phyloP scores from a whole-genome alignment of 108 stramenopile species.

The Pseudonitzschia delicatissima region DNA sequence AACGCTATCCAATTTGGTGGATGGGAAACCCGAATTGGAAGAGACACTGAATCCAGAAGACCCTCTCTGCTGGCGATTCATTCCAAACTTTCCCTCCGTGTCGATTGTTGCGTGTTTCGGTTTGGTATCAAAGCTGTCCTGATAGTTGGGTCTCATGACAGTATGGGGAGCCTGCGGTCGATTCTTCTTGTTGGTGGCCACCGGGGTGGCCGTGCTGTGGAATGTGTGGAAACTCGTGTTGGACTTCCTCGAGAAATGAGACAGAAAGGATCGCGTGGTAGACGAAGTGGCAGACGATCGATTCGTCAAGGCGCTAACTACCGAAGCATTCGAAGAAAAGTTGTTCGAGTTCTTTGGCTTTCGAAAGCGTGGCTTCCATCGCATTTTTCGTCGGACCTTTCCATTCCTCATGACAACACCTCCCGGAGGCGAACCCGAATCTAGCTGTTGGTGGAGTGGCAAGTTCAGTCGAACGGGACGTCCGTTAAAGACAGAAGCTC shows the following conservation, averaged over 20 bases:
- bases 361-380: slow-evolving; percentile 43
- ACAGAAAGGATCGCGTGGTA: slow-evolving; percentile 19
- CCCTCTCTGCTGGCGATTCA: neutral
- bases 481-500: neutral
- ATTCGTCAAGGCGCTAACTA: slow-evolving; percentile 12
- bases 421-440: neutral
- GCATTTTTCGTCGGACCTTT: slow-evolving; percentile 41
- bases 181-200: slow-evolving; percentile 21
- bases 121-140: slow-evolving; percentile 28
- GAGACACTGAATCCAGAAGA: neutral
- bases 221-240: slow-evolving; percentile 38
- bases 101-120: slow-evolving; percentile 15
- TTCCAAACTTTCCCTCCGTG: neutral
- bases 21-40: neutral
- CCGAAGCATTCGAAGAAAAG: slow-evolving; percentile 24
- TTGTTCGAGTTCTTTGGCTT: slow-evolving; percentile 18
- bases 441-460: slow-evolving; percentile 26
- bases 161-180: slow-evolving; percentile 18
- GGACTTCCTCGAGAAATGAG: slow-evolving; percentile 27
- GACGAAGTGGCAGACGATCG: slow-evolving; percentile 19
- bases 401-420: slow-evolving; percentile 36
- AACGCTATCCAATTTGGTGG: slow-evolving; percentile 11
- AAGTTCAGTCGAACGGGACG: neutral
- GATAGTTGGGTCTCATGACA: slow-evolving; percentile 30
- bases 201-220: slow-evolving; percentile 38